Base-by-base conservation (phyloP, 768 basidiomycete genomes). In the Boletus bicolor region DNA sequence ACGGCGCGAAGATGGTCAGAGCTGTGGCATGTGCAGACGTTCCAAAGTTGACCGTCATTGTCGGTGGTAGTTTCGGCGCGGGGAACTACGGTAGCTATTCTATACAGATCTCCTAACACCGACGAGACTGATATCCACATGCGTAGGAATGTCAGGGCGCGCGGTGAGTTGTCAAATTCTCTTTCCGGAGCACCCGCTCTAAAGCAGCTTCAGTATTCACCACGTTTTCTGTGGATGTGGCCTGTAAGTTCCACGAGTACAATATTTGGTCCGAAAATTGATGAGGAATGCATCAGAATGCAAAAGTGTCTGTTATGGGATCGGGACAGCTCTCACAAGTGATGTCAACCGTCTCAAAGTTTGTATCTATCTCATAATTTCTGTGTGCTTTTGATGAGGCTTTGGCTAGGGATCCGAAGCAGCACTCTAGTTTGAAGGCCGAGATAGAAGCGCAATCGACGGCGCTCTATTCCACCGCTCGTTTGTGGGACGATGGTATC, bases 151-250 rank as follows among this genome's bases (percentile, higher is more conserved):
- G 93, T 87, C 91, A 58, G 93, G 93, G 19, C 80, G 93, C 53
- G 91, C 93, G 56, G 92, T 95, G 69, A 76, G 89, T 80, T 14
- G 54, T 11, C 5, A 34, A 21, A 36, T 53, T 39, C 47, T 36
- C 47, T 49, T 46, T 60, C 21, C 24, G 38, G 15, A 44, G 24
- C n/a, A 21, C 36, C 8, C 51, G 37, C 41, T 57, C 57, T 62
- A 36, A 50, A 48, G 46, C 44, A 36, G 11, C 39, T 47, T 8
- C 49, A 94, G 86, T 98, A 96, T 73, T 93, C 91, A 5, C 94
- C 95, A 17, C 81, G 93, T 56, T 97, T 98, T 80, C 72, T 98
- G 49, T 98, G 92, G 91, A 95, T 94, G 92, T 98, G 95, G 95
- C 94, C 94, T 55, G 90, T 91, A 73, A 65, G 88, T 75, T 36